Conservation (phyloP, 225 moss, liverwort and hornwort species). For the Pleurozium schreberi region DNA sequence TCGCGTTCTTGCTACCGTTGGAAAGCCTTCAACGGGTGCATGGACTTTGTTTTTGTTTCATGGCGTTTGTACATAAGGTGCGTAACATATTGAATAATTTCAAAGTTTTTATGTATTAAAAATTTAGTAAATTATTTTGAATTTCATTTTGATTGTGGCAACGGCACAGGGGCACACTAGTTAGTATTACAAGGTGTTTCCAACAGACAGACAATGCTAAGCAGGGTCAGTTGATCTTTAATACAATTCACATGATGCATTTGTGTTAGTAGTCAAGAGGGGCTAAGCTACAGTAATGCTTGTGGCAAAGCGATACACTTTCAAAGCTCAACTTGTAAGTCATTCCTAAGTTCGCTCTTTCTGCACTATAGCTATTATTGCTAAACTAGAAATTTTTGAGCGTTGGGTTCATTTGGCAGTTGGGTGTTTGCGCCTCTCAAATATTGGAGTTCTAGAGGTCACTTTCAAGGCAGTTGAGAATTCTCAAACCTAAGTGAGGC, state of each 20-base stretch:
- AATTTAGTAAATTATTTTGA: too few species aligned
- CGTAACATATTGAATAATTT: too few species aligned
- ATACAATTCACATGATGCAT: not conserved
- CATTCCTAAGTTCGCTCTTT: not conserved
- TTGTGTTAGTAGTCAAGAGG: not conserved
- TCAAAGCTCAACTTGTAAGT: not conserved
- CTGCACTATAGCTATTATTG: not conserved
- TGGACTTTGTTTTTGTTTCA: too few species aligned
- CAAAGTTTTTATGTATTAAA: too few species aligned
- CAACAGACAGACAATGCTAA: not conserved
- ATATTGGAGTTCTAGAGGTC: not conserved
- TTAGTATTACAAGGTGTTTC: not conserved
- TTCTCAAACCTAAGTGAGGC: not conserved
- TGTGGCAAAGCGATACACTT: not conserved
- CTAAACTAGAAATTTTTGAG: not conserved
- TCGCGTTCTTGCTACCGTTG: too few species aligned
- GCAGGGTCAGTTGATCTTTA: not conserved
- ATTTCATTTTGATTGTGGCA: too few species aligned
- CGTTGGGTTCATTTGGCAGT: not conserved
- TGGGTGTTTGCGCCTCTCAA: not conserved
- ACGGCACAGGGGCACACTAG: too few species aligned
- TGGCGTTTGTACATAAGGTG: too few species aligned
- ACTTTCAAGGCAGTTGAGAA: not conserved
- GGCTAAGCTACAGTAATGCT: not conserved
- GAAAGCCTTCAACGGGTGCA: too few species aligned